Evolutionary conservation across 2,329 filamentous ascomycete species (phyloP), one percentile per base, ranked within the genome.

Genomic region (Alternaria ventricosa): DNA sequence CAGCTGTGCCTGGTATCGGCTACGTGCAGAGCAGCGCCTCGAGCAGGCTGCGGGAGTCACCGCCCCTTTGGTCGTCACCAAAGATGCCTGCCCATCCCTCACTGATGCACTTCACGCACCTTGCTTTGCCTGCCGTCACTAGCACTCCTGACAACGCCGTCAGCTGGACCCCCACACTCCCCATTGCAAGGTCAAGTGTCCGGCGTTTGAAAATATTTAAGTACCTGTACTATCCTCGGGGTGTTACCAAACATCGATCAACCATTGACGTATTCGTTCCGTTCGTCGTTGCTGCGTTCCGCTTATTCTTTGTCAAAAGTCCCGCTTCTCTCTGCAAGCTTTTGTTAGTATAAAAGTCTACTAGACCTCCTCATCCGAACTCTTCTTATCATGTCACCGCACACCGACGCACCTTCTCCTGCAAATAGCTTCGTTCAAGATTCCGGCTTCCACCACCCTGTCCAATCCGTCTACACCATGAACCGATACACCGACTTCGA

Each of bases 101-200:
- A 66, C 54, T 66, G 68, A 67, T 60, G 68, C 66, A 67, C 51
- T 60, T 67, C 70, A 70, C 60, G 60, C 62, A 66, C 69, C 71
- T 75, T 72, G 71, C 71, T 75, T 75, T 70, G 72, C 69, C 73
- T 67, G 62, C 69, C 61, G 68, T 68, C 60, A 69, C 74, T 71
- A 73, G 72, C 68, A 70, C 71, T 69, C 67, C 67, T 74, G 65
- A 73, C 70, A 63, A 68, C 67, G 66, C 66, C 69, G 76, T 80
- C 78, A 80, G 77, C 78, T 78, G 77, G 65, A 79, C 78, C 77
- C 78, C 78, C 78, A 80, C 77, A 74, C 75, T 57, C 61, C 57
- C 58, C 67, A 70, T 69, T 66, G 64, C 68, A 57, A 60, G 64
- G 59, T 60, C 57, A 55, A 60, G 60, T 55, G 60, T 70, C 72